Conservation (phyloP, 1,284 basidiomycete genomes). For the Entoloma clypeatum region DNA sequence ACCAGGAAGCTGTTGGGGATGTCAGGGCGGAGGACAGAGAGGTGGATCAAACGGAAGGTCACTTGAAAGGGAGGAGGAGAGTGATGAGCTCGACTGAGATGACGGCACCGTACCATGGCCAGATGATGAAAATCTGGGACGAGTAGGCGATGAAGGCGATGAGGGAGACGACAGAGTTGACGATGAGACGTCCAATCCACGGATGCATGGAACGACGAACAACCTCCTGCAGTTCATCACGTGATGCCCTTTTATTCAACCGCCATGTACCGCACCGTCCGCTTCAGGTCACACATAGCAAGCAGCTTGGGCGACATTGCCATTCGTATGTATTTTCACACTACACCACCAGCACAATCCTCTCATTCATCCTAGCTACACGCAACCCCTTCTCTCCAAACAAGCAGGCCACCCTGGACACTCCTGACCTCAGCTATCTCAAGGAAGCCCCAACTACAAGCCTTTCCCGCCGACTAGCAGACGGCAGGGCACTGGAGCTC, state of each 20-base stretch:
- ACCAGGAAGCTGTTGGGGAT: slow-evolving; percentile 58
- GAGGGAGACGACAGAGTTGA: slow-evolving; percentile 68
- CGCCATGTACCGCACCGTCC: slow-evolving; percentile 14
- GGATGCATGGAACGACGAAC: slow-evolving; percentile 27
- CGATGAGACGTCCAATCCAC: slow-evolving; percentile 57
- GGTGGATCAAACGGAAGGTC: slow-evolving; percentile 26
- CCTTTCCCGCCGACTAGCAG: slow-evolving; percentile 18
- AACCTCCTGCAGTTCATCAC: slow-evolving; percentile 3
- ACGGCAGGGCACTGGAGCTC: slow-evolving; percentile 1
- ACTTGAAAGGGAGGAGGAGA: slow-evolving; percentile 89
- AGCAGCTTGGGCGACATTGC: slow-evolving; percentile 30
- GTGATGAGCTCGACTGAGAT: slow-evolving; percentile 68
- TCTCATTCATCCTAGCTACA: slow-evolving; percentile 16
- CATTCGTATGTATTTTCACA: slow-evolving; percentile 30
- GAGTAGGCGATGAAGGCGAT: slow-evolving; percentile 89
- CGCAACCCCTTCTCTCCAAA: slow-evolving; percentile 7
- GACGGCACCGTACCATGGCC: slow-evolving; percentile 83
- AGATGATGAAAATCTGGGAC: slow-evolving; percentile 85
- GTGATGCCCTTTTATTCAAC: slow-evolving; percentile 16
- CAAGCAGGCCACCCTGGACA: slow-evolving; percentile 12
- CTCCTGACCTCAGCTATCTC: slow-evolving; percentile 20
- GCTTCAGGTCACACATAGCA: slow-evolving; percentile 19
- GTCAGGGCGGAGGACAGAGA: slow-evolving; percentile 12
- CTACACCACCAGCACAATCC: not conserved
- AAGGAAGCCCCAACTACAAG: slow-evolving; percentile 8